Evolutionary conservation across 2,329 filamentous ascomycete species (phyloP), one percentile per base, ranked within the genome.

Genomic region (Arthrobotrys sinensis): DNA sequence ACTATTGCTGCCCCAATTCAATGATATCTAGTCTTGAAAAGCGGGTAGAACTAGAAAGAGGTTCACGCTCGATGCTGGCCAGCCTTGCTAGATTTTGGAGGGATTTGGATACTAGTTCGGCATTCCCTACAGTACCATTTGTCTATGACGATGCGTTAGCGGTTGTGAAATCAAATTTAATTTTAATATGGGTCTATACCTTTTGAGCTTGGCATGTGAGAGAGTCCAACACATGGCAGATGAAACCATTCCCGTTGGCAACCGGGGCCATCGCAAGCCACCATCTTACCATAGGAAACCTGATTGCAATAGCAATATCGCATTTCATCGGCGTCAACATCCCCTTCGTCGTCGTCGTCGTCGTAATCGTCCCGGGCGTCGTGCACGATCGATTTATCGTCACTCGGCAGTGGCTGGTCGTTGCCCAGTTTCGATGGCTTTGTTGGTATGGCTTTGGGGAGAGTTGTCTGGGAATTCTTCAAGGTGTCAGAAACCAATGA

Each of bases 171-270:
- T 3, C 32, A 46, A 43, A 14, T 32, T n/a, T 3, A 1, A n/a
- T 4, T n/a, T n/a, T n/a, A n/a, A 43, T 32, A 50, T n/a, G 19
- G 38, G 40, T 80, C 89, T 90, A 87, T 85, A 93, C 91, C 89
- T 84, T 91, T 93, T 80, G 90, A 90, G 73, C 89, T 90, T n/a
- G 93, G 93, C 65, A 92, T 91, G 76, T 91, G 91, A 81, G 91
- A 92, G 81, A 96, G 85, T 28, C 93, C 93, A 34, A 93, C 92
- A 83, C 93, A 96, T 62, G 91, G 91, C 62, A 96, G 85, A 85
- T 96, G 93, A 84, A 96, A 96, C 93, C 93, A 96, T 85, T 96
- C 92, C 82, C 89, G 92, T 55, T 90, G 90, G 84, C 93, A 96
- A 80, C 91, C 88, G 73, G 92, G 90, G 84, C 95, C 95, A 86